Base-by-base conservation (phyloP, 495 filamentous ascomycete genomes). In the Halenospora varia region DNA sequence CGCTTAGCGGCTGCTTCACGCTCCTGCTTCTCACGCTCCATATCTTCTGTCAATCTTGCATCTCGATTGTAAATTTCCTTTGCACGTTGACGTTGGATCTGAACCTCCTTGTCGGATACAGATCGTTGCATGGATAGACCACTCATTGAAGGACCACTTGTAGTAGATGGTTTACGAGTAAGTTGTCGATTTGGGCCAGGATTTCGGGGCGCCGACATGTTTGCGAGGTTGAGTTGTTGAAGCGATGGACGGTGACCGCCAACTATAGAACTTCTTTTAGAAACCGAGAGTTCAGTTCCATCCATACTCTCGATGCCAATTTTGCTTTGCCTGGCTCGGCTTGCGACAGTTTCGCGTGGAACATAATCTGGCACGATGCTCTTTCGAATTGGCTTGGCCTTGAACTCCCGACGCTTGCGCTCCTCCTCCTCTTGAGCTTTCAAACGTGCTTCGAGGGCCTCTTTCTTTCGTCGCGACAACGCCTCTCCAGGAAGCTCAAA, bases 401-500 rank as follows among this genome's bases (percentile, higher is more conserved):
- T 89, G 75, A 88, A 87, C 47, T 80, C 75, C 20, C 79, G 72
- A 48, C 80, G 69, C 68, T 78, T 75, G 39, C 73, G 73, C 59
- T 80, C 81, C 59, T 80, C 80, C 64, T 85, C 82, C 59, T 85
- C 81, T 63, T 82, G 77, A 2, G 77, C 74, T 58, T 77, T 82
- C 48, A 82, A 68, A 49, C 82, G 79, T 51, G 86, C 84, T 63
- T 90, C 88, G 22, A 75, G 77, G 51, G 82, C 78, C 62, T 86
- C 87, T 64, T 80, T 79, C 56, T 88, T 82, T 51, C 81, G 83
- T 9, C 82, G 83, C 20, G 87, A 86, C 26, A 90, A 74, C 23
- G 84, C 87, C 55, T 90, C 88, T 26, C 88, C 87, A 0, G 87
- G 85, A 20, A 92, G 75, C 64, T 86, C 82, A 66, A 90, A 92